These are phyloP conservation scores for Agrocybe pediades DNA, from an alignment of 768 basidiomycete species.

Conservation along the genomic window DNA sequence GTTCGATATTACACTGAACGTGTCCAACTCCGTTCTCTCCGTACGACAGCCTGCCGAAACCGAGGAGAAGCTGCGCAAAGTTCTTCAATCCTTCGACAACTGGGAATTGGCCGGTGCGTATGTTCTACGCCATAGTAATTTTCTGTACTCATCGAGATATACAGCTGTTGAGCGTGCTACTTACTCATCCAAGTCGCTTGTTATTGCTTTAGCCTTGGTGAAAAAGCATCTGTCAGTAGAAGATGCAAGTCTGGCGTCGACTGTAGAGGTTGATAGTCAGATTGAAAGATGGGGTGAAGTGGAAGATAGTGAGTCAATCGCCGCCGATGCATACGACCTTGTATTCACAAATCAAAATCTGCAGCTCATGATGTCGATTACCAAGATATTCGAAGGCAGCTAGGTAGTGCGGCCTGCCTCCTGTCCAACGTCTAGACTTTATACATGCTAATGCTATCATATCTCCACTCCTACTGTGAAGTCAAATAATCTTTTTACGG, in stretches of 20 bases:
- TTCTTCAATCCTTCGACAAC: conserved; percentile 65
- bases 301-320: conserved; percentile 85
- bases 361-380: conserved; percentile 98
- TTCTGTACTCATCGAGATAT: neutral
- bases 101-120: conserved; percentile 90
- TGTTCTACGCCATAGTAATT: neutral
- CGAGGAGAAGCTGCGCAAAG: conserved; percentile 53
- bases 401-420: conserved; percentile 51
- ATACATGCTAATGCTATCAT: neutral
- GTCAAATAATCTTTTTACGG: no score
- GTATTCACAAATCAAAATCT: conserved; percentile 7
- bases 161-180: conserved; percentile 90
- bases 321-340: conserved; percentile 1
- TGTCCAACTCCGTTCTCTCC: conserved; percentile 72
- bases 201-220: conserved; percentile 85
- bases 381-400: conserved; percentile 85
- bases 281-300: conserved; percentile 99
- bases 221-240: conserved; percentile 77
- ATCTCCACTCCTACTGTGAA: neutral
- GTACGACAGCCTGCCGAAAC: conserved; percentile 73
- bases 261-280: conserved; percentile 94
- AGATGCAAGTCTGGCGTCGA: conserved; percentile 80
- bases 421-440: conserved; percentile 21
- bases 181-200: conserved; percentile 86
- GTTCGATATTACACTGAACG: conserved; percentile 66